Evolutionary conservation across 208 protist genomes (phyloP), one percentile per base, ranked within the genome.

Genomic region (Wallacemonas collosoma): DNA sequence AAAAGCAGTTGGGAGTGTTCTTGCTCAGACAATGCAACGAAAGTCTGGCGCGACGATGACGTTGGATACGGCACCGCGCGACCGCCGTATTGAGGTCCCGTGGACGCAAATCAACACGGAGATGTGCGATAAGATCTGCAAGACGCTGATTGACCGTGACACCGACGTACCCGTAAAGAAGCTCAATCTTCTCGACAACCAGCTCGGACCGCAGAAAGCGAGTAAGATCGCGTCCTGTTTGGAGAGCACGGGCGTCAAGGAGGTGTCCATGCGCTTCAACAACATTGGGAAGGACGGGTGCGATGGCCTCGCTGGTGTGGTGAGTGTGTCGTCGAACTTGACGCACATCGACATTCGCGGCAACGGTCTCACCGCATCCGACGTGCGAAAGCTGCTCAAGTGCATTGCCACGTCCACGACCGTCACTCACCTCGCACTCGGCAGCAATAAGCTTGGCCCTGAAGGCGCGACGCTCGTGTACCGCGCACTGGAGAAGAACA

Each of bases 241-340:
- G 12, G 86, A 95, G 65, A 84, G 79, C 1, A 88, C 90, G 5
- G 72, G 81, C 0, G 90, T 93, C 48, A 80, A 69, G 53, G 83
- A 95, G 64, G 76, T 94, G 15, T 57, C 93, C 7, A 70, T 97
- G 41, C 83, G 93, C 38, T 96, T 89, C 84, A 97, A 97, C 70
- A 82, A 93, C 76, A 94, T 97, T 73, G 93, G 91, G 36, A 90
- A 87, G 66, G 90, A 96, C 45, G 93, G 93, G n/a, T 93, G 89
- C 67, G 90, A 97, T 41, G 89, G 82, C 1, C 69, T 97, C n/a
- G 89, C 91, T 11, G 83, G 67, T 38, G 82, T 95, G 17, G 82
- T 95, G 43, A 93, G 85, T 58, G 66, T 93, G 2, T 94, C 86
- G 8, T 72, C 86, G 60, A 89, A 82, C n/a, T 58, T 97, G 15